These are phyloP conservation scores for Neonectria punicea DNA, from an alignment of 2,329 filamentous ascomycete species.

Conservation along the genomic window DNA sequence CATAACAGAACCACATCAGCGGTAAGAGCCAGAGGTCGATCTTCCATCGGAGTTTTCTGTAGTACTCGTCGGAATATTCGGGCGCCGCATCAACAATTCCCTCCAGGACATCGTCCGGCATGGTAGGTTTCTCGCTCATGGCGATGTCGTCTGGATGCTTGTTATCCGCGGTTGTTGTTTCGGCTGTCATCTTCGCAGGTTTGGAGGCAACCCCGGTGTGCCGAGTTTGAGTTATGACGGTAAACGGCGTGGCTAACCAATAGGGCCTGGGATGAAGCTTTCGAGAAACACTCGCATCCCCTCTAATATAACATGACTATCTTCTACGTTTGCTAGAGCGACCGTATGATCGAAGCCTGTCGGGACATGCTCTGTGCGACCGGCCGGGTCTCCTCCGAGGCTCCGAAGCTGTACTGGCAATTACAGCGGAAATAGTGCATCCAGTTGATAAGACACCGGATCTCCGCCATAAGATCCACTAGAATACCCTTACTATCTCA, in stretches of 20 bases:
- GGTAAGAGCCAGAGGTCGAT: constrained; percentile 46
- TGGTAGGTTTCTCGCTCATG: background rate
- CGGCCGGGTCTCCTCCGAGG: constrained; percentile 1
- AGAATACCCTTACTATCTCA: too few relatives aligned
- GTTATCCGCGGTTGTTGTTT: background rate
- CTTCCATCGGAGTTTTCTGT: constrained; percentile 43
- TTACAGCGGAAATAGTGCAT: background rate
- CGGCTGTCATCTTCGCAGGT: background rate
- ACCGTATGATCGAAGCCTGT: background rate
- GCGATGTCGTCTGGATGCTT: constrained; percentile 1
- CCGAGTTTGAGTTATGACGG: background rate
- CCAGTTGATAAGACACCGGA: background rate
- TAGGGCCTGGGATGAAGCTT: background rate
- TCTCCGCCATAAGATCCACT: too few relatives aligned
- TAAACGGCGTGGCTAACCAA: background rate
- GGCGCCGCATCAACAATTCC: constrained; percentile 9
- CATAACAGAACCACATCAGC: constrained; percentile 46
- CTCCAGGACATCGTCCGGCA: constrained; percentile 7
- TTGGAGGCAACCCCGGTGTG: background rate
- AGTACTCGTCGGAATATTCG: constrained; percentile 40
- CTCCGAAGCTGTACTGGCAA: background rate
- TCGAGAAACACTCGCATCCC: background rate
- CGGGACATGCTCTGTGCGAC: background rate
- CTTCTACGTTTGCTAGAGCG: background rate
- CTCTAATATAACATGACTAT: background rate